These are phyloP conservation scores for Boletus pseudo-olivaceus DNA, from an alignment of 768 basidiomycete species.

Conservation along the genomic window DNA sequence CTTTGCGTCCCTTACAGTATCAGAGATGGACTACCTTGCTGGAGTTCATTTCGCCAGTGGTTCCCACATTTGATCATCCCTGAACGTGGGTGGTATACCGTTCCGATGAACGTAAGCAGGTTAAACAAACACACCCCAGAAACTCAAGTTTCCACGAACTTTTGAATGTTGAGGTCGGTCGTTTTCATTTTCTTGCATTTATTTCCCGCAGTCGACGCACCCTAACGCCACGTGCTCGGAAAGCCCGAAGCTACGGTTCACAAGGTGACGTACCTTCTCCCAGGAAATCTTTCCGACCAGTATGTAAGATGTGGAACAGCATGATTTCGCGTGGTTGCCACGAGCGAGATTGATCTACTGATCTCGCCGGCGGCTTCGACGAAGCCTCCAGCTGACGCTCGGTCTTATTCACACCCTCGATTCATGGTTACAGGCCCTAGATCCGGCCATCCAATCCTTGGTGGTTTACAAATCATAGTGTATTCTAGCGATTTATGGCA, in stretches of 20 bases:
- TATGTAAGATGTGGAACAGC: slow-evolving; percentile 13
- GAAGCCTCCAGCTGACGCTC: neutral
- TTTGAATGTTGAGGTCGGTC: too few relatives aligned
- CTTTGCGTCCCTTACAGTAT: neutral
- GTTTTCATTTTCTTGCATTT: neutral
- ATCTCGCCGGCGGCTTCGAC: neutral
- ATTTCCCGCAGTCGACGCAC: neutral
- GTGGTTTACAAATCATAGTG: neutral
- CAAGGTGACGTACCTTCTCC: neutral
- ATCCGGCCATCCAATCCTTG: slow-evolving; percentile 3
- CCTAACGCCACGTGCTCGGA: neutral
- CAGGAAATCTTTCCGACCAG: too few relatives aligned
- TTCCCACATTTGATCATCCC: slow-evolving; percentile 9
- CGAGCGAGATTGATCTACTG: slow-evolving; percentile 4
- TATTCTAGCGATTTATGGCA: slow-evolving; percentile 3
- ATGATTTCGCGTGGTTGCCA: slow-evolving; percentile 19
- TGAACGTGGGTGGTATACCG: too few relatives aligned
- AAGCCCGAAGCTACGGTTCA: neutral
- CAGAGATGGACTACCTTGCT: too few relatives aligned
- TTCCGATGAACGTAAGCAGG: too few relatives aligned
- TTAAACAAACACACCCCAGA: too few relatives aligned
- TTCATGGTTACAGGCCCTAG: slow-evolving; percentile 2
- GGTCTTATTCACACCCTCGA: neutral
- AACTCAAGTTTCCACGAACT: too few relatives aligned
- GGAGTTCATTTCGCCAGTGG: neutral